Evolutionary conservation across 2,329 filamentous ascomycete genomes (phyloP).

Genomic region (Gyromitra esculenta): DNA sequence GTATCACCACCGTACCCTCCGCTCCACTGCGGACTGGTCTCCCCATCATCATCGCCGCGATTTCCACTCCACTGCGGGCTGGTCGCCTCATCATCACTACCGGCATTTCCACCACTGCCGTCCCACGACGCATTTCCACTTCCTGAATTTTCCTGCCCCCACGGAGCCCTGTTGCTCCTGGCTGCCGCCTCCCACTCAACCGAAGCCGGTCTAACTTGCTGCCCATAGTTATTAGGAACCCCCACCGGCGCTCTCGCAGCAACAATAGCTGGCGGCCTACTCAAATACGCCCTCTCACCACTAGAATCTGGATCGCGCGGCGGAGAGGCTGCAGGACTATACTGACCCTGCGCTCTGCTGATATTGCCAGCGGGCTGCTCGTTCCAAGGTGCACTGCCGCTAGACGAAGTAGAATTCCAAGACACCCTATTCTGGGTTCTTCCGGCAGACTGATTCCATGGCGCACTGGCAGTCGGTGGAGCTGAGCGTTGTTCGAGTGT

Average conservation of each 20-base stretch:
- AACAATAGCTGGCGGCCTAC: background rate
- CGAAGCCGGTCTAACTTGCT: background rate
- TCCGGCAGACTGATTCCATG: background rate
- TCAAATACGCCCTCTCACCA: constrained; percentile 8
- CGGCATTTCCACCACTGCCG: background rate
- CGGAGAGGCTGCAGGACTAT: background rate
- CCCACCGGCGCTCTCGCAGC: background rate
- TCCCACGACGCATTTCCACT: background rate
- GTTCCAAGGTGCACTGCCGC: background rate
- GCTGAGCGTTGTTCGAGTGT: background rate
- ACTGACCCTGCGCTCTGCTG: too few relatives aligned
- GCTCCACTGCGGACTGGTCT: background rate
- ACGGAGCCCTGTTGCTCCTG: background rate
- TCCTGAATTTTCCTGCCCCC: background rate
- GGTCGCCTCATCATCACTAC: background rate
- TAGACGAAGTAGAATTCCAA: background rate
- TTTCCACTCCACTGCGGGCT: background rate
- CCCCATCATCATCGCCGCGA: background rate
- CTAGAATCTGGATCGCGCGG: background rate
- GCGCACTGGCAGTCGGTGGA: background rate
- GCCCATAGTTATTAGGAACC: background rate
- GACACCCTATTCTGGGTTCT: background rate
- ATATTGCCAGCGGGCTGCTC: too few relatives aligned
- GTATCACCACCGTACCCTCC: background rate
- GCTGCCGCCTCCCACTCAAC: background rate